These are phyloP conservation scores for Trypanosoma brucei DNA, from an alignment of 208 protist genomes.

Conservation along the genomic window DNA sequence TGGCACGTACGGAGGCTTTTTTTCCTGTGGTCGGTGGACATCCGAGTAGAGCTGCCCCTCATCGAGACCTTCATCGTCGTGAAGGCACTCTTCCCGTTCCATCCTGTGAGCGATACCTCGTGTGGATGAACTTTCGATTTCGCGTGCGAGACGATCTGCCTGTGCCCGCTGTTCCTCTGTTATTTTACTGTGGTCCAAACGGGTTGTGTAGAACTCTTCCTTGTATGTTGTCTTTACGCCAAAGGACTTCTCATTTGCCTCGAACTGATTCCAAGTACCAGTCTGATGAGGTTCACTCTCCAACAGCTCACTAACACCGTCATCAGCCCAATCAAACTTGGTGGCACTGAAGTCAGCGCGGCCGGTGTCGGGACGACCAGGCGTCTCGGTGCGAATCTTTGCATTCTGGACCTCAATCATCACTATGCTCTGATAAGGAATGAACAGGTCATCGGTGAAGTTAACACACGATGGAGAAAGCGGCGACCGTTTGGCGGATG, in stretches of 20 bases:
- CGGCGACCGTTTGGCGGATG: conserved; percentile 44
- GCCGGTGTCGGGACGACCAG: conserved; percentile 29
- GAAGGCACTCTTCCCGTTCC: conserved; percentile 53
- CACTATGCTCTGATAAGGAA: conserved; percentile 73
- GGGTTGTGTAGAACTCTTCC: conserved; percentile 88
- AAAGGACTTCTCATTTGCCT: conserved; percentile 73
- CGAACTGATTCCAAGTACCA: conserved; percentile 89
- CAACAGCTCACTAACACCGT: conserved; percentile 46
- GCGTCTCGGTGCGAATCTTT: conserved; percentile 72
- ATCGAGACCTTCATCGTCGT: conserved; percentile 39
- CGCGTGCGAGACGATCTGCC: conserved; percentile 63
- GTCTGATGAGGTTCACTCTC: conserved; percentile 41
- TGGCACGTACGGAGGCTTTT: conserved; percentile 14
- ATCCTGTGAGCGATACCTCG: conserved; percentile 65
- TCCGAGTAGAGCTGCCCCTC: conserved; percentile 82
- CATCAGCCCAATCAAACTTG: conserved; percentile 70
- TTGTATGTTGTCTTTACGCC: conserved; percentile 81
- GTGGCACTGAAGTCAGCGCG: conserved; percentile 57
- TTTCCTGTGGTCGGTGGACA: conserved; percentile 40
- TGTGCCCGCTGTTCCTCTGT: conserved; percentile 60
- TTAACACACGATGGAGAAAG: conserved; percentile 39
- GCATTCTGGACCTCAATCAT: conserved; percentile 62
- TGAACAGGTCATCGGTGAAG: conserved; percentile 31
- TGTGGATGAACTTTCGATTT: conserved; percentile 65
- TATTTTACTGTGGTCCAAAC: conserved; percentile 71